phyloP scores from a whole-genome alignment of 495 filamentous ascomycete species.

The Xylaria castorea region DNA sequence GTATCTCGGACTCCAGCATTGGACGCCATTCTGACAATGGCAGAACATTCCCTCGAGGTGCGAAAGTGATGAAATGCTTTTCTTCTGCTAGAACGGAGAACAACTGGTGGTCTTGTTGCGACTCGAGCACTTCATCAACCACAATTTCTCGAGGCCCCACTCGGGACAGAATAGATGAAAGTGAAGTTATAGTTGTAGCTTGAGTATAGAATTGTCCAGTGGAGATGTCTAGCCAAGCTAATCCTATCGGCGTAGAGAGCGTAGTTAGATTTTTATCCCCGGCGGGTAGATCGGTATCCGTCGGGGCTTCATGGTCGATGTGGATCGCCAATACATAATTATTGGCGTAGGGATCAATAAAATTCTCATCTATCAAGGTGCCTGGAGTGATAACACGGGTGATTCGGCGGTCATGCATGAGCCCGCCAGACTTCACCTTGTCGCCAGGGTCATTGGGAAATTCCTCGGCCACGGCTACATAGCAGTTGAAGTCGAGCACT shows the following conservation, averaged over 20 bases:
- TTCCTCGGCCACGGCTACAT: slow-evolving; percentile 95
- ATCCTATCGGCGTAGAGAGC: slow-evolving; percentile 62
- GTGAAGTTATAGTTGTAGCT: slow-evolving; percentile 70
- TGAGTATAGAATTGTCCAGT: slow-evolving; percentile 94
- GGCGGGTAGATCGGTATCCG: slow-evolving; percentile 14
- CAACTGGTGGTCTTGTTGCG: slow-evolving; percentile 49
- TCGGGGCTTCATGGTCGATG: slow-evolving; percentile 33
- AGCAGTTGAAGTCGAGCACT: slow-evolving; percentile 86
- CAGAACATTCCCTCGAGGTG: slow-evolving; percentile 52
- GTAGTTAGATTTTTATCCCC: slow-evolving; percentile 19
- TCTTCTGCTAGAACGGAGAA: slow-evolving; percentile 61
- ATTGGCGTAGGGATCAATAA: slow-evolving; percentile 89
- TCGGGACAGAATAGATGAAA: slow-evolving; percentile 79
- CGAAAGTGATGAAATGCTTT: slow-evolving; percentile 63
- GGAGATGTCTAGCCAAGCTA: slow-evolving; percentile 94
- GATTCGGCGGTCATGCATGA: slow-evolving; percentile 83
- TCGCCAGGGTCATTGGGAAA: slow-evolving; percentile 72
- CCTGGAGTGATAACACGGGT: slow-evolving; percentile 90
- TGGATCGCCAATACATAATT: slow-evolving; percentile 88
- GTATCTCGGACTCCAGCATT: slow-evolving; percentile 74
- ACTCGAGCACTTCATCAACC: slow-evolving; percentile 67
- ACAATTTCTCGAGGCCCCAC: slow-evolving; percentile 88
- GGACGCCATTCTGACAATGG: slow-evolving; percentile 71
- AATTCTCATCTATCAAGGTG: slow-evolving; percentile 96
- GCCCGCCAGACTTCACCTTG: slow-evolving; percentile 72